phyloP scores from a whole-genome alignment of 495 filamentous ascomycete species.

The Penicillium robsamsonii region DNA sequence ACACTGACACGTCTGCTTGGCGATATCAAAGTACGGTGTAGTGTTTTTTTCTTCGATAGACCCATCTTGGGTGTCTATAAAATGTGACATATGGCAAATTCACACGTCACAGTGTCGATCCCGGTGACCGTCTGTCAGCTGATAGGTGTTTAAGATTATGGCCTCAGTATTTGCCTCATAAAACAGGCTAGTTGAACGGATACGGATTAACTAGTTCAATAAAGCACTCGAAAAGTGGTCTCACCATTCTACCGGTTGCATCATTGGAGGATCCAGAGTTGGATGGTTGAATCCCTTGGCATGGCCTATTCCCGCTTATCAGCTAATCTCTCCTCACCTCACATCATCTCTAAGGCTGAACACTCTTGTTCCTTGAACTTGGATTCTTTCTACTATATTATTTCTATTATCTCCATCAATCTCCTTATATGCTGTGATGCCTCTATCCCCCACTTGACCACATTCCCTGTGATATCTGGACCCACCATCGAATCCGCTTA shows the following conservation, averaged over 20 bases:
- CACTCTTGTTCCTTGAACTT: conserved; percentile 3
- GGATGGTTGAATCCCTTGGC: background rate
- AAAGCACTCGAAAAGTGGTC: conserved; percentile 1
- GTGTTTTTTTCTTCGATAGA: background rate
- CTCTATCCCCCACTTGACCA: background rate
- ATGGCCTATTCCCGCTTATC: conserved; percentile 2
- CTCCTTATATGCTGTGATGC: background rate
- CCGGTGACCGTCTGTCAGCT: conserved; percentile 10
- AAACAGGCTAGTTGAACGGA: background rate
- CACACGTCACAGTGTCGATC: conserved; percentile 13
- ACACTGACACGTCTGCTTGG: too few relatives aligned
- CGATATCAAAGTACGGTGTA: background rate
- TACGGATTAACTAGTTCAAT: too few relatives aligned
- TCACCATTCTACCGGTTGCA: conserved; percentile 12
- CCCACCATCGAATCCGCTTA: conserved; percentile 18
- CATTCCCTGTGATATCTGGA: conserved; percentile 19
- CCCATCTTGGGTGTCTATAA: background rate
- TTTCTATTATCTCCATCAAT: background rate
- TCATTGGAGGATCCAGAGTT: conserved; percentile 5
- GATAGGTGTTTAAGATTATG: background rate
- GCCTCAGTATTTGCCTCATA: background rate
- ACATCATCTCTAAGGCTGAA: background rate
- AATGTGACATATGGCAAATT: conserved; percentile 5
- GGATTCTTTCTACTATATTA: background rate
- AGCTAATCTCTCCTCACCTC: conserved; percentile 10